A percentile compares a stretch with the other conserved stretches of the same genome.
These are phyloP conservation scores for Candida xiaguanensis DNA, from an alignment of 805 yeast genomes.

Conservation along the genomic window DNA sequence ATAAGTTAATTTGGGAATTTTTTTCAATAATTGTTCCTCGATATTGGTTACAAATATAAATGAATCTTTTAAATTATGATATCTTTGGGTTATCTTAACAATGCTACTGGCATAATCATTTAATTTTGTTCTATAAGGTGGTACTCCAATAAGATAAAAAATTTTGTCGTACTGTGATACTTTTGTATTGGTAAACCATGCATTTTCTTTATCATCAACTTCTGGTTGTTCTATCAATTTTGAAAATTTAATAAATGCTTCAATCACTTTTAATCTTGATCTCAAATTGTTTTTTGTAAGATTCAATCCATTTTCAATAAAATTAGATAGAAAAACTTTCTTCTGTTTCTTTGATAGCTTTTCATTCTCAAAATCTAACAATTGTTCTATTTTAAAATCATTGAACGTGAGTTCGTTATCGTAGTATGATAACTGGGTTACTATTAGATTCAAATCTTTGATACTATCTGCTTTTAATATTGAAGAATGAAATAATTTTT, in stretches of 20 bases:
- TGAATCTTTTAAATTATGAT: not conserved
- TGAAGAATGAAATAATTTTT: not conserved
- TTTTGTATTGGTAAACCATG: constrained; percentile 1
- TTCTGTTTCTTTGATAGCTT: not conserved
- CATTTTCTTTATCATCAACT: not conserved
- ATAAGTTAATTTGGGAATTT: constrained; percentile 2
- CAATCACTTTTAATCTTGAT: constrained; percentile 5
- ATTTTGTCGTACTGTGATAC: constrained; percentile 1
- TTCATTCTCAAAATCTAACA: not conserved
- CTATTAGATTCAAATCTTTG: not conserved
- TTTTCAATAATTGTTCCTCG: constrained; percentile 2
- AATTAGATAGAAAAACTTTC: not conserved
- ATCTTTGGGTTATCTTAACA: not conserved
- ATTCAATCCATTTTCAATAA: not conserved
- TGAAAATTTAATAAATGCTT: constrained; percentile 2
- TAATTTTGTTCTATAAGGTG: constrained; percentile 1
- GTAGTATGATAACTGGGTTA: constrained; percentile 1
- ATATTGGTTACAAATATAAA: constrained; percentile 6
- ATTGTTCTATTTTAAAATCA: not conserved
- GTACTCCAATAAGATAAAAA: constrained; percentile 4
- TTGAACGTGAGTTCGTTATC: not conserved
- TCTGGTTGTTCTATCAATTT: constrained; percentile 1
- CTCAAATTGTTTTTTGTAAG: constrained; percentile 10
- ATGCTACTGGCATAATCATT: constrained; percentile 1
- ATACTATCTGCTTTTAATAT: not conserved